Evolutionary conservation across 495 filamentous ascomycete genomes (phyloP), one percentile per base, ranked within the genome.

Genomic region (Penicillium paxilli): DNA sequence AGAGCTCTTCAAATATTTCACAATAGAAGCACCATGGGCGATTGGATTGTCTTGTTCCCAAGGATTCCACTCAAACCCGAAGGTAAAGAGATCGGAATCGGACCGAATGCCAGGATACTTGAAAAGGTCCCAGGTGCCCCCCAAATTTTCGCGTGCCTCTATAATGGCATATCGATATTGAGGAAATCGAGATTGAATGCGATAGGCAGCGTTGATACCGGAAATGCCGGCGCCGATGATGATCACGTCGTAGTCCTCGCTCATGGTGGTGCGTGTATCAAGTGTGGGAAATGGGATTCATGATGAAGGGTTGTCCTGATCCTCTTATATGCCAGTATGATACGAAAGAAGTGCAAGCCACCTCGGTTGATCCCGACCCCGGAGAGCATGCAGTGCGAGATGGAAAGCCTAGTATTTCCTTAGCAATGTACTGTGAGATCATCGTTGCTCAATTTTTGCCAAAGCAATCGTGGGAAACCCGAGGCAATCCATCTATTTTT

Each of bases 71-170:
- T 75, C 56, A 52, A 86, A 83, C 35, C 82, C 81, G 47, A 82
- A 86, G 10, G 82, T 74, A 51, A 74, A 74, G 46, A 87, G 68
- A 55, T 83, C 75, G 8, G 78, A 80, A 66, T 86, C 82, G 24
- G 78, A 80, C 37, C 82, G 77, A 28, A 81, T 71, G 2, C 83
- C 83, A 12, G 84, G 83, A 45, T 85, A 87, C 23, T 75, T 77
- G 65, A 83, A 87, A 40, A 85, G 75, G 49, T 78, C 75, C 83
- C 83, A 87, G 0, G 84, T 87, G 3, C 84, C 84, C n/a, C 84
- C 83, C 5, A 86, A 67, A 7, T 60, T 62, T 37, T 68, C 7
- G 35, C 83, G 77, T 3, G 70, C 59, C 64, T 87, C 84, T n/a
- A 87, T 71, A 47, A 88, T 75, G 12, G 75, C 67, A 55, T 78